These are phyloP conservation scores for Leishmania martiniquensis DNA, from an alignment of 208 protist species.

Conservation along the genomic window DNA sequence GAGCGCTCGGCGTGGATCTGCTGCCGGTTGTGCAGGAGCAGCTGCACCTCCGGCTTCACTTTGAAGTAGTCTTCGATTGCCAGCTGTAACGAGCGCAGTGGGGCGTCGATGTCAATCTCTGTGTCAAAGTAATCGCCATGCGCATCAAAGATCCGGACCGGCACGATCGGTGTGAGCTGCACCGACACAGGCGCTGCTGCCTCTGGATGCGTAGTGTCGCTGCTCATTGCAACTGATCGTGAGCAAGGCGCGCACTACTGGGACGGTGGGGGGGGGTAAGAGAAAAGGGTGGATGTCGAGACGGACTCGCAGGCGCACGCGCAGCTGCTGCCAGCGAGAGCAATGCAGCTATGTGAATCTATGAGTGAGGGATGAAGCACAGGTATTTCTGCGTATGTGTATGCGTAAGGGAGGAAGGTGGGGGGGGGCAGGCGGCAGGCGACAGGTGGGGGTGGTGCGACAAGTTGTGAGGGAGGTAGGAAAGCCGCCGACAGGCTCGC, in stretches of 20 bases:
- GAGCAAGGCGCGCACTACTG: neutral
- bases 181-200: slow-evolving; percentile 38
- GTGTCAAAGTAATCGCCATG: slow-evolving; percentile 88
- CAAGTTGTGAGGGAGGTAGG: neutral
- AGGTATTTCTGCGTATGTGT: too few species aligned
- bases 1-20: slow-evolving; percentile 59
- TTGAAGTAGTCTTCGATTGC: slow-evolving; percentile 88
- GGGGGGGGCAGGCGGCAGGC: neutral
- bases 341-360: neutral
- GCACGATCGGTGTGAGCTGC: slow-evolving; percentile 71
- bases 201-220: neutral
- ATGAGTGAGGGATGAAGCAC: neutral
- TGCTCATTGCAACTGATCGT: slow-evolving; percentile 1
- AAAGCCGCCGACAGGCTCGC: neutral
- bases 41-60: slow-evolving; percentile 76
- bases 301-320: neutral
- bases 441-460: too few species aligned
- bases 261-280: neutral
- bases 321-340: neutral
- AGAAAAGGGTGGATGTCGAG: neutral
- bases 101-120: slow-evolving; percentile 75
- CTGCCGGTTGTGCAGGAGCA: slow-evolving; percentile 82
- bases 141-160: slow-evolving; percentile 72
- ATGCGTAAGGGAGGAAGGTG: too few species aligned
- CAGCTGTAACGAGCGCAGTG: slow-evolving; percentile 67